Evolutionary conservation across 768 basidiomycete genomes (phyloP), one percentile per base, ranked within the genome.

Genomic region (Rubroboletus pulcherrimus): DNA sequence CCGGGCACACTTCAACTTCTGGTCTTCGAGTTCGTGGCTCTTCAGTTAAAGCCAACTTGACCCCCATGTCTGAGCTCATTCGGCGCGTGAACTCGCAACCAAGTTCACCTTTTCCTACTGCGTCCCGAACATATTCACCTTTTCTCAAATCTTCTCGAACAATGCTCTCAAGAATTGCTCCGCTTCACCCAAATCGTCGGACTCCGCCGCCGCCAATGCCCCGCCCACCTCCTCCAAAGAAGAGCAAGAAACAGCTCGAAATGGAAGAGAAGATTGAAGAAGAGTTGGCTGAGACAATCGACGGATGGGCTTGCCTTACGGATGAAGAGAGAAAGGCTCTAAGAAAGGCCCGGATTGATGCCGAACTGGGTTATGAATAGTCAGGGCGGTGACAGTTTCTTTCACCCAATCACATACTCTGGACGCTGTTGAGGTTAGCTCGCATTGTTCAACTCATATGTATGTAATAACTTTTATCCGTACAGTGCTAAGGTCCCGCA

Each of bases 211-310:
- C 87, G 0, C 86, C 87, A 0, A 78, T 75, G 2, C 89, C 89
- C 1, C 81, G 83, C 5, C 84, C 83, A 0, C 87, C 87, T 5
- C 83, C 85, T 43, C 81, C 78, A 58, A 88, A 84, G 73, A 91
- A 91, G 75, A 85, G 82, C 49, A 90, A 90, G 76, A 91, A 91
- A 67, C 82, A 89, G 71, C 70, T 87, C 24, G 81, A 84, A 63
- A 71, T 81, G 64, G 89, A 91, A 71, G 89, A 91, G 68, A 80
- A 78, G 63, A 90, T 90, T 80, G 89, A 91, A 66, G 82, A 88
- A 68, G 89, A 92, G 71, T 71, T 91, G 54, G 76, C 86, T 26
- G 89, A 91, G 58, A 83, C 76, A 41, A 74, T 87, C 4, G 87
- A 88, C 11, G 89, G 88, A 17, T 81, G 87, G 73, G 77, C 78